A percentile compares a stretch with the other conserved stretches of the same genome.
Conservation (phyloP, 176 grass and related monocot species). For the Cocos nucifera region DNA sequence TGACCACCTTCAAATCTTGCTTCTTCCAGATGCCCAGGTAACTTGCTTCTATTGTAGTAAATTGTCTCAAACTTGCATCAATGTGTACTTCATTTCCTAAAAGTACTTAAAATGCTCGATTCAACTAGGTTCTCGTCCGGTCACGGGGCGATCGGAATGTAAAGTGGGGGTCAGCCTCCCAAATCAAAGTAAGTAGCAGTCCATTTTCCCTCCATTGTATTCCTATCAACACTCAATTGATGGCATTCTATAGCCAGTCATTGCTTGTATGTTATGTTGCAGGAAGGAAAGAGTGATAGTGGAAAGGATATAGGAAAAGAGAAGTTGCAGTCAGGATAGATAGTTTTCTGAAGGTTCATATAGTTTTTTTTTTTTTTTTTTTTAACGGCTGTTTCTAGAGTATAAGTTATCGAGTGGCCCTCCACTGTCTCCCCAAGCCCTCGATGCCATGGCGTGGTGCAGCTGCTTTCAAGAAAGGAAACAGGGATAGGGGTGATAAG, state of each 20-base stretch:
- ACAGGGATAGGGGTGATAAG: conserved; percentile 10
- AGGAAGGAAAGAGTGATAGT: conserved; percentile 55
- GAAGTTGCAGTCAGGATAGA: conserved; percentile 31
- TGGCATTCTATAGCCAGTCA: background rate
- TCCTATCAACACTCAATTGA: too few species aligned
- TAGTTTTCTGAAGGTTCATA: conserved; percentile 46
- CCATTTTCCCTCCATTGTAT: too few species aligned
- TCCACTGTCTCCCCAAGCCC: conserved; percentile 24
- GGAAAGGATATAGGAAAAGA: conserved; percentile 48
- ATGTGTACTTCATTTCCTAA: too few species aligned
- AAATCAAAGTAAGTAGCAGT: conserved; percentile 66
- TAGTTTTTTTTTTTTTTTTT: conserved; percentile 39
- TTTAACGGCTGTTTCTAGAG: conserved; percentile 47
- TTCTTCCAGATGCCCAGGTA: conserved; percentile 65
- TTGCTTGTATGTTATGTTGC: conserved; percentile 33
- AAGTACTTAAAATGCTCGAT: conserved; percentile 7
- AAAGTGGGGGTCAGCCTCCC: conserved; percentile 37
- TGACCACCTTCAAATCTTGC: conserved; percentile 41
- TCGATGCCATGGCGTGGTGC: background rate
- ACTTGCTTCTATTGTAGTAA: background rate
- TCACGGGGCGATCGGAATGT: conserved; percentile 75
- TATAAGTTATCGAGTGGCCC: conserved; percentile 37
- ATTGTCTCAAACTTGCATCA: too few species aligned
- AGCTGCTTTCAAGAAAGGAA: conserved; percentile 18
- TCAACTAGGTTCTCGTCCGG: conserved; percentile 47